Percentiles rank a stretch among this genome's conserved stretches.
Conservation (phyloP, 2,329 filamentous ascomycete species). For the Sphaerulina vaccinii region DNA sequence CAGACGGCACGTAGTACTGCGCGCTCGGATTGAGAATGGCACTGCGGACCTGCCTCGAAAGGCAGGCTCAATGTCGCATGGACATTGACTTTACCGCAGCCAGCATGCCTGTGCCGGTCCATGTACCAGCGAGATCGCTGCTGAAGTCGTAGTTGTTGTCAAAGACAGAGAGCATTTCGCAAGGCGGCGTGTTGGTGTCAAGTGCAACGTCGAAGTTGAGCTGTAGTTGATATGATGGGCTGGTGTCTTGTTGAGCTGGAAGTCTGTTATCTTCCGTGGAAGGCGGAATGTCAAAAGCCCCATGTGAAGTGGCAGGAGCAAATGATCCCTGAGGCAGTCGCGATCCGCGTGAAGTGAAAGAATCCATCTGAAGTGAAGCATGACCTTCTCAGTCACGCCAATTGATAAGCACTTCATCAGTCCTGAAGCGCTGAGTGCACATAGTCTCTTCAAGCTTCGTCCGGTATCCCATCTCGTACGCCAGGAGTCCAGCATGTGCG, state of each 20-base stretch:
- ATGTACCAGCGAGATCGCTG: background rate
- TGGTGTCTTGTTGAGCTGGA: background rate
- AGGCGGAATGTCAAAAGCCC: too few relatives aligned
- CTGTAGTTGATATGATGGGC: background rate
- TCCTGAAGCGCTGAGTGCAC: slow-evolving; percentile 56
- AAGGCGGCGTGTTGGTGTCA: background rate
- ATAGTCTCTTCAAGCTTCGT: slow-evolving; percentile 78
- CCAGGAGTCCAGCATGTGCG: slow-evolving; percentile 87
- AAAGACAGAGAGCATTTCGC: background rate
- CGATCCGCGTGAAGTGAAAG: background rate
- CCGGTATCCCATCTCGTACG: slow-evolving; percentile 75
- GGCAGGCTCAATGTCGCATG: too few relatives aligned
- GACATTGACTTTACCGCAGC: too few relatives aligned
- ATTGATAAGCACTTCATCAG: slow-evolving; percentile 51
- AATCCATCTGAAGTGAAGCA: background rate
- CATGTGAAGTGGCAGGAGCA: background rate
- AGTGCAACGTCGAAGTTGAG: background rate
- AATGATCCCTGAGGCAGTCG: background rate
- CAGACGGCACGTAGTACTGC: background rate
- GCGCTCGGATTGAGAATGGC: background rate
- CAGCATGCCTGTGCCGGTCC: too few relatives aligned
- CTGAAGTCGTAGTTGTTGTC: background rate
- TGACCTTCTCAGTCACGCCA: slow-evolving; percentile 44
- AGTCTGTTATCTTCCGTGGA: too few relatives aligned
- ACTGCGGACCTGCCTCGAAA: too few relatives aligned